Evolutionary conservation across 1,139 yeast species (phyloP), one percentile per base, ranked within the genome.

Genomic region (Pichia sp.): DNA sequence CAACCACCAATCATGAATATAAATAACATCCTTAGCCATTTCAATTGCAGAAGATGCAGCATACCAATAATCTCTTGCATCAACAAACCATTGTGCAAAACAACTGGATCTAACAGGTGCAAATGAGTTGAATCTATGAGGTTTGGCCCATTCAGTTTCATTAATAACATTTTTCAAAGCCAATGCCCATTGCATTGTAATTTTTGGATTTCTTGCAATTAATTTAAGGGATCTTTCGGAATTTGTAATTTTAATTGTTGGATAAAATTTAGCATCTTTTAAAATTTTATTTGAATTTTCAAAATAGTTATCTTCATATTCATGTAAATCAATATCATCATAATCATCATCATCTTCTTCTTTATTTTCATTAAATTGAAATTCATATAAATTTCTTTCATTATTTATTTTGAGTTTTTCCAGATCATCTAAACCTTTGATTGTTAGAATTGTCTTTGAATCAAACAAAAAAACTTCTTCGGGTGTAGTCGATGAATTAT

Each of bases 1-100:
- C 34, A 95, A 73, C 99, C 99, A 95, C 99, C 99, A 95, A 66
- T 93, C 99, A 66, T 93, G 98, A 51, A 95, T 89, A 66, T 84
- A 95, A 44, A 95, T 86, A 1, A 87, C 95, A 71, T 93, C 99
- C 61, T 84, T 84, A 1, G 99, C 99, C 88, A 88, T 84, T 60
- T 86, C 91, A 55, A 93, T 73, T 0, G 98, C 99, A 8, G 90
- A 82, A 44, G 96, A 87, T 6, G 91, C 83, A 1, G 97, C 95
- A 98, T 98, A 95, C 71, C 89, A 87, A 68, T 95, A 88, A 68
- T 95, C 99, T 64, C 98, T 74, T 3, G 88, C 99, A 70, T 95
- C 99, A 8, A 95, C 98, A 71, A 93, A 84, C 95, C 96, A 93
- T 66, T 93, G 96, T 6, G 97, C 96, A 70, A 81, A 88, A 54